Percentiles rank a stretch among this genome's conserved stretches.
phyloP scores from a whole-genome alignment of 768 basidiomycete species.

The Megacollybia marginata region DNA sequence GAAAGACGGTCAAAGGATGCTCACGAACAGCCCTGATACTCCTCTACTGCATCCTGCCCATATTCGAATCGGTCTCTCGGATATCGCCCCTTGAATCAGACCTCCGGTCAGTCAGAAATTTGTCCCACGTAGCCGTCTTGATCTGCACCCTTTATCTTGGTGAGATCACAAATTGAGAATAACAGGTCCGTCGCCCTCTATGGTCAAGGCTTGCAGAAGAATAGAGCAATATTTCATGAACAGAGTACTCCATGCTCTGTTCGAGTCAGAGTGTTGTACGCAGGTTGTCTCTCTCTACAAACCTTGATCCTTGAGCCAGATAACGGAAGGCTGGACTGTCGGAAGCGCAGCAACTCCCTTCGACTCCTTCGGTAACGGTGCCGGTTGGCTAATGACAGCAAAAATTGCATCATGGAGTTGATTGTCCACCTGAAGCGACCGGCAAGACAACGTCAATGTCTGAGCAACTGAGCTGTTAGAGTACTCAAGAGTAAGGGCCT shows the following conservation, averaged over 20 bases:
- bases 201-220: conserved; percentile 86
- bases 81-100: conserved; percentile 83
- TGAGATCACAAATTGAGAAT: conserved; percentile 86
- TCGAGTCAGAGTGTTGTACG: conserved; percentile 1
- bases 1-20: no score
- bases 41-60: conserved; percentile 82
- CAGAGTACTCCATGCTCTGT: conserved; percentile 95
- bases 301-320: conserved; percentile 94
- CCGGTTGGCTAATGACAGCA: conserved; percentile 93
- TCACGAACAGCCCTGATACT: conserved; percentile 67
- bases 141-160: conserved; percentile 84
- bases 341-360: conserved; percentile 77
- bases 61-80: conserved; percentile 85
- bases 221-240: conserved; percentile 97
- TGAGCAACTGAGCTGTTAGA: conserved; percentile 72
- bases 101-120: conserved; percentile 83
- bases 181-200: conserved; percentile 97
- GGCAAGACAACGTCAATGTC: conserved; percentile 71
- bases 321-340: conserved; percentile 80
- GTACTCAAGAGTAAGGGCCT: conserved; percentile 79
- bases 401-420: conserved; percentile 94
- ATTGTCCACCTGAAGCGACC: conserved; percentile 92
- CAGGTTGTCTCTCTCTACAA: conserved; percentile 5
- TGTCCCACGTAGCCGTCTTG: conserved; percentile 97
- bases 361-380: conserved; percentile 72